Evolutionary conservation across 495 filamentous ascomycete genomes (phyloP), one percentile per base, ranked within the genome.

Genomic region (Terfezia claveryi): DNA sequence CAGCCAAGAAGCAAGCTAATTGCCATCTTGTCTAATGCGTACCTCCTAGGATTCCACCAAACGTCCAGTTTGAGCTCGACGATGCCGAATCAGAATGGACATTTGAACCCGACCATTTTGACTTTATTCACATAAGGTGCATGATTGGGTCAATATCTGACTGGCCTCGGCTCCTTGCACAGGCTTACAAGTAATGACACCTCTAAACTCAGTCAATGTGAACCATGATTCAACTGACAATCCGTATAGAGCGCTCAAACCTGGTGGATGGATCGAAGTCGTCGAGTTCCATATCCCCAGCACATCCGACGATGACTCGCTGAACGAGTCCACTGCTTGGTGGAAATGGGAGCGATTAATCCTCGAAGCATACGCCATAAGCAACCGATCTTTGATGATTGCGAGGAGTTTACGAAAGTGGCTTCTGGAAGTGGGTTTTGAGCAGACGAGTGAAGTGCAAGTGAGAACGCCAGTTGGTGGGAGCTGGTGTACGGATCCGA

Each of bases 61-160:
- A 77, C 61, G 68, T 72, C 38, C 71, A 67, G 14, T 79, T 79
- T 54, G 69, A 73, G 54, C 67, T 77, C 37, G 73, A 77, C 56
- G 75, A 76, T 56, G 63, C 66, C n/a, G 68, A 74, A n/a, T 60
- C 58, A 1, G 62, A 64, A 8, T 76, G 73, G 73, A 69, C 68
- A 52, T 78, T 69, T 55, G 58, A 63, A 1, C 58, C 66, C 14
- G 54, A 62, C 16, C 59, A 59, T 38, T 78, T 77, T 57, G 77
- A 79, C 64, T 73, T 71, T 55, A 68, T 80, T 50, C 75, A 80
- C 61, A 59, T 71, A 8, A 74, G 77, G 6, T 74, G 70, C 56
- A 60, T 80, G 17, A 67, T 70, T 50, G 74, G 75, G 23, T 64
- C 68, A 6, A 69, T 79, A 17, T 23, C 59, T 20, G 72, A 80